A percentile compares a stretch with the other conserved stretches of the same genome.
phyloP scores from a whole-genome alignment of 305 asterid species.

The Fraxinus ornus region DNA sequence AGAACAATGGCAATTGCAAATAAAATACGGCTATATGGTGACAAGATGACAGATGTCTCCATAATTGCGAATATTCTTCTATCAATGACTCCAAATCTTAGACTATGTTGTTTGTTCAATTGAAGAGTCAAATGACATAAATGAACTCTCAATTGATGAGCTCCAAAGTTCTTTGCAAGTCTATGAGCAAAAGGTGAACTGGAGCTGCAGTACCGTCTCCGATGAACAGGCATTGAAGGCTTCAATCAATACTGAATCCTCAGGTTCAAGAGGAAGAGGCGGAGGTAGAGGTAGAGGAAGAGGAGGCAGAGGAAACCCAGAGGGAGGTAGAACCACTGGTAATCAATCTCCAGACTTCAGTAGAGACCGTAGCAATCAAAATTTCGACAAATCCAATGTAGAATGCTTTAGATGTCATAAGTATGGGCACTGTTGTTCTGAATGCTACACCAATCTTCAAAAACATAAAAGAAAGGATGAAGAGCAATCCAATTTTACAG shows the following conservation, averaged over 20 bases:
- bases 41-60: too few relatives aligned
- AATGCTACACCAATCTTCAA: background rate
- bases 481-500: background rate
- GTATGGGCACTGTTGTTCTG: background rate
- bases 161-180: too few relatives aligned
- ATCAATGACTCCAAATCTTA: too few relatives aligned
- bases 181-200: too few relatives aligned
- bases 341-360: background rate
- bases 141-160: too few relatives aligned
- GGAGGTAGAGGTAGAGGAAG: background rate
- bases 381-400: slow-evolving; percentile 10
- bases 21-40: too few relatives aligned
- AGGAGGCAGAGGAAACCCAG: background rate
- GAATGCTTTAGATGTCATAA: background rate
- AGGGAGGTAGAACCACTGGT: background rate
- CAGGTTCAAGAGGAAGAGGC: slow-evolving; percentile 12
- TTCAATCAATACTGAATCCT: background rate
- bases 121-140: too few relatives aligned
- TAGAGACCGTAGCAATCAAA: background rate
- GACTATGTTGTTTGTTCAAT: too few relatives aligned
- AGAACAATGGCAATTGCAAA: too few relatives aligned
- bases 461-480: background rate
- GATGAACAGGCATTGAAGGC: slow-evolving; percentile 4
- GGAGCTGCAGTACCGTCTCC: too few relatives aligned
- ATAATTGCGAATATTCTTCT: too few relatives aligned